Conservation (phyloP, 768 basidiomycete genomes). For the Calvatia gigantea region DNA sequence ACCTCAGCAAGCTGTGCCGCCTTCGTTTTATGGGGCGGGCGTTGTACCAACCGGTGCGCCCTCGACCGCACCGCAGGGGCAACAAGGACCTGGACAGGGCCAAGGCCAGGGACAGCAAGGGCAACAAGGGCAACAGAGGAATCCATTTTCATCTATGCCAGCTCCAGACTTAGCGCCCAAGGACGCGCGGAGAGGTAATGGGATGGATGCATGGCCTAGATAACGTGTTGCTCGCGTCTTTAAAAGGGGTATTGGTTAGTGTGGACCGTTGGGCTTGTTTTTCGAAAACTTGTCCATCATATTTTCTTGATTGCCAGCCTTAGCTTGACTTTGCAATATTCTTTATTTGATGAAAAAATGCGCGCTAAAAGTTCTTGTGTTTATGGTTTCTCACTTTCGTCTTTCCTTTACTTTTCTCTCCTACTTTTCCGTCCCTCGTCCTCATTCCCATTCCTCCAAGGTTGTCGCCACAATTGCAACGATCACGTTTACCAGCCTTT, state of each 20-base stretch:
- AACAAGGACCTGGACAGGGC: not conserved
- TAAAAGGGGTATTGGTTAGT: not conserved
- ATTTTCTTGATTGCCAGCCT: conserved; percentile 9
- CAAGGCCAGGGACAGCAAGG: not conserved
- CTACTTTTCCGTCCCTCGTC: not conserved
- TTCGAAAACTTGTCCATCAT: too few species aligned
- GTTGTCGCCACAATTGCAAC: not conserved
- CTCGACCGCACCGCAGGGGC: conserved; percentile 20
- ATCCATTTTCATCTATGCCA: conserved; percentile 28
- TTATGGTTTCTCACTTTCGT: not conserved
- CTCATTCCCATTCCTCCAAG: not conserved
- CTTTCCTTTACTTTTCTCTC: conserved; percentile 9
- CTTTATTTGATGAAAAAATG: conserved; percentile 3
- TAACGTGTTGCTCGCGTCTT: conserved; percentile 33
- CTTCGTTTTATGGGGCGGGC: conserved; percentile 70
- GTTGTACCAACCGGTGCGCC: conserved; percentile 49
- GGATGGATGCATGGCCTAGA: conserved; percentile 76
- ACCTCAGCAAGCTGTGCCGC: conserved; percentile 47
- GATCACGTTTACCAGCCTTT: not conserved
- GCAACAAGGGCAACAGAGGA: conserved; percentile 30
- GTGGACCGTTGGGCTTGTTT: not conserved
- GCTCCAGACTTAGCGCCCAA: conserved; percentile 31
- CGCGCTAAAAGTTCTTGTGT: conserved; percentile 7
- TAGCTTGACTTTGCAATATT: conserved; percentile 6
- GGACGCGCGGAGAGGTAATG: conserved; percentile 57